A percentile compares a stretch with the other conserved stretches of the same genome.
phyloP scores from a whole-genome alignment of 2,329 filamentous ascomycete genomes.

The Dactylellina leptospora region DNA sequence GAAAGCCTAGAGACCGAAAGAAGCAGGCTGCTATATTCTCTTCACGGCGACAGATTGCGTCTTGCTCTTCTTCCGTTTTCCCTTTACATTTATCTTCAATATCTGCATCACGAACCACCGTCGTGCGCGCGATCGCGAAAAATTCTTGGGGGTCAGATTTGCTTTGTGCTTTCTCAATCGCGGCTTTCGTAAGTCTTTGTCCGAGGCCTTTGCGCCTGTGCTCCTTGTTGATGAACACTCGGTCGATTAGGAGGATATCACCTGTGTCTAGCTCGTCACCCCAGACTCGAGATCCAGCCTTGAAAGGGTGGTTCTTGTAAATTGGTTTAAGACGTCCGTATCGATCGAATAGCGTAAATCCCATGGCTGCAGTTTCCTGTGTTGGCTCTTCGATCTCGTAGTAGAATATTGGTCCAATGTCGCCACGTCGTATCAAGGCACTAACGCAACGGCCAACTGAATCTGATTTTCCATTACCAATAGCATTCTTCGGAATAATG shows the following conservation, averaged over 20 bases:
- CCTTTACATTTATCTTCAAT: constrained; percentile 55
- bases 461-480: background rate
- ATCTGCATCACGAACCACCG: constrained; percentile 55
- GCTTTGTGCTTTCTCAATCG: constrained; percentile 57
- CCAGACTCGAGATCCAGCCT: constrained; percentile 58
- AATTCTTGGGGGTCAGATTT: constrained; percentile 24
- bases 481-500: background rate
- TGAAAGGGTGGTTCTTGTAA: constrained; percentile 53
- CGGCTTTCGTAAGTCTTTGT: constrained; percentile 57
- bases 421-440: background rate
- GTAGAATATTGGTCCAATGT: constrained; percentile 57
- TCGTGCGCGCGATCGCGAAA: constrained; percentile 50
- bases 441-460: background rate
- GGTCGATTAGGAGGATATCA: constrained; percentile 58
- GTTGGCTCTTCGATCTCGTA: constrained; percentile 59
- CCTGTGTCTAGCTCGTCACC: constrained; percentile 57
- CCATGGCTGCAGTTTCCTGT: constrained; percentile 58
- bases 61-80: constrained; percentile 53
- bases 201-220: constrained; percentile 58
- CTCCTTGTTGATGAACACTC: constrained; percentile 56
- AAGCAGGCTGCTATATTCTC: constrained; percentile 55
- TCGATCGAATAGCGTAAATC: constrained; percentile 54
- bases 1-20: constrained; percentile 58
- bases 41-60: constrained; percentile 47
- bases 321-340: constrained; percentile 1